Base-by-base conservation (phyloP, 2,329 filamentous ascomycete species). In the Phyllosticta paracitricarpa region DNA sequence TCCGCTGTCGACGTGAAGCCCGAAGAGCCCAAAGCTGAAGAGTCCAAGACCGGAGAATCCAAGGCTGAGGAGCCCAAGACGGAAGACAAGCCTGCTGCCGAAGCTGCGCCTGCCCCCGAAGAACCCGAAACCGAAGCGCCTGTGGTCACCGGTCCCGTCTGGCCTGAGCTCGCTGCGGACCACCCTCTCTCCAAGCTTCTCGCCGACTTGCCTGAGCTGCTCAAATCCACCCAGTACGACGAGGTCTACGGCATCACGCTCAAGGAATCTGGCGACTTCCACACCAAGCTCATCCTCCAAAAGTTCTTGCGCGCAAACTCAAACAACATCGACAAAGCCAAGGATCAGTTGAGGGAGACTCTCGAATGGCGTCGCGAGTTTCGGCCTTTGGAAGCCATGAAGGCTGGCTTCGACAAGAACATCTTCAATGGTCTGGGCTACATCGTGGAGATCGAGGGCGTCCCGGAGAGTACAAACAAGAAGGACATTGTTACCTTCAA, bases 291-390 rank as follows among this genome's bases (percentile, higher is more conserved):
- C 68, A 84, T 97, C 58, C 80, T 97, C 56, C 91, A 96, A 72
- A 97, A 97, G 79, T 97, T 92, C 77, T 83, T 97, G 61, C 89
- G 92, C 67, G 93, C 92, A 72, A 97, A 97, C 73, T 85, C 86
- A 64, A 86, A 87, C 64, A 86, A 95, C 69, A 72, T 90, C 6
- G 79, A 80, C 59, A 86, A 86, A 71, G 89, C 92, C 17, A 85
- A 87, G 71, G 83, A 87, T 61, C 92, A 97, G 77, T 83, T 97
- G 54, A 80, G 78, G 62, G 85, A 87, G 68, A 92, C 91, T 1
- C 81, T 97, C 52, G 82, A 88, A 66, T 97, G 92, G 91, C 85
- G 93, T 63, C 89, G 88, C 75, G 79, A 87, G 71, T 85, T 85
- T 70, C 81, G 93, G 66, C 91, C 91, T 0, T 71, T 84, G 9